Conservation (phyloP, 2,329 filamentous ascomycete genomes). For the Cytospora leucostoma region DNA sequence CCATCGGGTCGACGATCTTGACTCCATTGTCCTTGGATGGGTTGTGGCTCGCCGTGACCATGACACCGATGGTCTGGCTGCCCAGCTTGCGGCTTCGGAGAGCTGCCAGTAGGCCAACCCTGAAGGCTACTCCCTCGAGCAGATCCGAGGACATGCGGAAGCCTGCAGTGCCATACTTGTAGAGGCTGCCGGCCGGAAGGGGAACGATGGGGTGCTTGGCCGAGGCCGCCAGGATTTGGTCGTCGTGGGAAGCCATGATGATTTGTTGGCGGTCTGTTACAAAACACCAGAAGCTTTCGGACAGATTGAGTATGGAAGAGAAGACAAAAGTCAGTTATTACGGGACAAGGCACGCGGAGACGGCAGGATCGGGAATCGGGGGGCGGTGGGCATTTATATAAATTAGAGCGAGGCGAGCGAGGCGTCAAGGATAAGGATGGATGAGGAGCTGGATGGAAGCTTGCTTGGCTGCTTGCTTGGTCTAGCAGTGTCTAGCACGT, state of each 20-base stretch:
- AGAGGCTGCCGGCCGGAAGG: conserved; percentile 50
- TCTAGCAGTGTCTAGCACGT: not conserved
- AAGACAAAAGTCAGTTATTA: not conserved
- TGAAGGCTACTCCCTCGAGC: conserved; percentile 88
- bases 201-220: conserved; percentile 61
- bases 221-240: conserved; percentile 60
- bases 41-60: conserved; percentile 95
- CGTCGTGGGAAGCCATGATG: conserved; percentile 48
- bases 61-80: conserved; percentile 90
- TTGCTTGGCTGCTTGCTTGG: too few species aligned
- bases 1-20: conserved; percentile 95
- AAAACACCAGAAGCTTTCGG: conserved; percentile 10
- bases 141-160: conserved; percentile 74
- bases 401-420: not conserved
- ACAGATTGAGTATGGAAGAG: not conserved
- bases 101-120: conserved; percentile 85
- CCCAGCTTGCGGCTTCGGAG: conserved; percentile 87
- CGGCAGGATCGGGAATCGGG: not conserved
- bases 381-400: not conserved
- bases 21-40: conserved; percentile 87
- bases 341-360: not conserved
- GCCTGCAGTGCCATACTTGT: conserved; percentile 68
- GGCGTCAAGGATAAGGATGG: not conserved
- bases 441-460: too few species aligned
- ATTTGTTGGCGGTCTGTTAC: conserved; percentile 20